Evolutionary conservation across 1,139 yeast genomes (phyloP), one percentile per base, ranked within the genome.

Genomic region (Diutina catenulata): DNA sequence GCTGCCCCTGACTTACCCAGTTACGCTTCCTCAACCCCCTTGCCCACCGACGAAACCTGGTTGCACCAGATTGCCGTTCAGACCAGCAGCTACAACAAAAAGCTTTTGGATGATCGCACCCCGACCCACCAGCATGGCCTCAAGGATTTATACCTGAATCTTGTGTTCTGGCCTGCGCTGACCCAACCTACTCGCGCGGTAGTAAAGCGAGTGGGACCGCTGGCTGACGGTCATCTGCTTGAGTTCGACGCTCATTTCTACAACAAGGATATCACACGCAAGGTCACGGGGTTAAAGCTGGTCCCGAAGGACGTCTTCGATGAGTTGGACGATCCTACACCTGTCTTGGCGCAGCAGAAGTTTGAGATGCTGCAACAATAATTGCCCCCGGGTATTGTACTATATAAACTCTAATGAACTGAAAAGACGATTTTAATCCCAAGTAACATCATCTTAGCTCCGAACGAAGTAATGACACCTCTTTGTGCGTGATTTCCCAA

Each of bases 81-180:
- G 25, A 76, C 88, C 5, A 67, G 80, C 44, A 75, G 75, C 40
- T 83, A 73, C 55, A 88, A 87, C 55, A 61, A 72, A 26, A 68
- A 70, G 41, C 57, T 87, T 37, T 59, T 70, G 25, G 77, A 76
- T 42, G 77, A 74, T 40, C 64, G 95, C 44, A 60, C 62, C 16
- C 74, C 74, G 40, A 57, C 71, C 4, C 65, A 61, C 60, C 46
- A 59, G 13, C 73, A 76, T 41, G 93, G 88, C 2, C 55, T 71
- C 21, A 76, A 80, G 50, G 98, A 91, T 55, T 75, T 83, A 1
- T 91, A 86, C 53, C 80, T 95, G 0, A 94, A 93, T 22, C 65
- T 80, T 33, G 65, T 69, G 28, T 84, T 86, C 51, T 76, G 72
- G 35, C 95, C 96, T 1, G 52, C 50, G n/a, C 60, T 66, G 6